These are phyloP conservation scores for Aristolochia contorta DNA, from an alignment of 164 flowering plant genomes.

Conservation along the genomic window DNA sequence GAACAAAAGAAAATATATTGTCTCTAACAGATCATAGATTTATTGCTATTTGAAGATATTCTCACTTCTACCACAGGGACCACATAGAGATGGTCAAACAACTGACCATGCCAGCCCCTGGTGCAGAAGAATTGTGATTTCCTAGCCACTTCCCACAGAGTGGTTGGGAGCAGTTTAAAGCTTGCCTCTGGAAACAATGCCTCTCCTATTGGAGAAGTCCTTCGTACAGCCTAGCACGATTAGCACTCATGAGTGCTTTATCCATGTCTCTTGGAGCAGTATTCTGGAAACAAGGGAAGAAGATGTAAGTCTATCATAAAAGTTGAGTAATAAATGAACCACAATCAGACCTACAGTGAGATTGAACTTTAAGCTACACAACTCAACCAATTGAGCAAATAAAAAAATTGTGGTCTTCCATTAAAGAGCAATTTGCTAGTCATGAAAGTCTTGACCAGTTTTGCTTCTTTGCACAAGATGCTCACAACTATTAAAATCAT, in stretches of 20 bases:
- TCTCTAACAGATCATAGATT: background rate
- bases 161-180: conserved; percentile 51
- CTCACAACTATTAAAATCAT: background rate
- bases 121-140: conserved; percentile 40
- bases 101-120: conserved; percentile 27
- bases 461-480: no score
- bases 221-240: conserved; percentile 36
- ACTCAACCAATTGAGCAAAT: background rate
- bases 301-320: conserved; percentile 29
- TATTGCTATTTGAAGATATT: background rate
- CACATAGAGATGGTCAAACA: conserved; percentile 26
- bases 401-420: background rate
- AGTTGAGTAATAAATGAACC: background rate
- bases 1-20: no score
- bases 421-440: no score
- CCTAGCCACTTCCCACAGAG: conserved; percentile 36
- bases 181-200: conserved; percentile 67
- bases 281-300: conserved; percentile 49
- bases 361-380: no score
- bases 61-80: conserved; percentile 20
- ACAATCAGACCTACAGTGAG: no score
- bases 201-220: conserved; percentile 67
- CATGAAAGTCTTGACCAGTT: no score
- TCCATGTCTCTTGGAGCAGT: conserved; percentile 34
- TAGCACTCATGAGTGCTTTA: conserved; percentile 11